Conservation (phyloP, 352 stramenopile species). For the Globisporangium mamillatum region DNA sequence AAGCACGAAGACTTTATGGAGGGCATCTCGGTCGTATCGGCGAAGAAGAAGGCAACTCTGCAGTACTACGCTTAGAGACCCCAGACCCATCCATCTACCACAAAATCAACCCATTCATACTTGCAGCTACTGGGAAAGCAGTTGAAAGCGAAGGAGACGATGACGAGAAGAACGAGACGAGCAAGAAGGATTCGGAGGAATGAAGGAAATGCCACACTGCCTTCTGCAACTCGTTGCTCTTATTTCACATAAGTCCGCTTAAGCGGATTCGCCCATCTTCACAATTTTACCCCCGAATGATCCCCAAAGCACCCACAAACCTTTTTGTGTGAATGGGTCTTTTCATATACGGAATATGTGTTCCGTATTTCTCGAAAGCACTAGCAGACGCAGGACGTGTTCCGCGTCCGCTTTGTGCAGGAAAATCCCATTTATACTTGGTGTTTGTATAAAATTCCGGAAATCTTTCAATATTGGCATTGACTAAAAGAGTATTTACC, state of each 20-base stretch:
- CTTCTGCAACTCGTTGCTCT: not conserved
- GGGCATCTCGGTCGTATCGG: constrained; percentile 96
- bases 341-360: too few relatives aligned
- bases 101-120: not conserved
- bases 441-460: too few relatives aligned
- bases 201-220: not conserved
- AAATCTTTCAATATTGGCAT: too few relatives aligned
- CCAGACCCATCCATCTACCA: not conserved
- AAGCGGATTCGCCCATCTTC: not conserved
- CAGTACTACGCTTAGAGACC: constrained; percentile 95
- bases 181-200: not conserved
- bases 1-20: constrained; percentile 99
- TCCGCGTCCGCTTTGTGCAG: too few relatives aligned
- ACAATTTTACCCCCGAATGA: not conserved
- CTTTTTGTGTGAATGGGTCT: not conserved
- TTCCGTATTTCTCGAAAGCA: too few relatives aligned
- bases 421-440: too few relatives aligned
- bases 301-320: not conserved
- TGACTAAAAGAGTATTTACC: too few relatives aligned
- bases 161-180: not conserved
- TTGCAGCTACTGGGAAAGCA: not conserved
- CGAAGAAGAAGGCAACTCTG: constrained; percentile 98
- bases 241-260: not conserved
- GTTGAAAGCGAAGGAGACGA: not conserved
- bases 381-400: too few relatives aligned